Evolutionary conservation across 2,329 filamentous ascomycete species (phyloP).

Genomic region (Penicillium frequentans): DNA sequence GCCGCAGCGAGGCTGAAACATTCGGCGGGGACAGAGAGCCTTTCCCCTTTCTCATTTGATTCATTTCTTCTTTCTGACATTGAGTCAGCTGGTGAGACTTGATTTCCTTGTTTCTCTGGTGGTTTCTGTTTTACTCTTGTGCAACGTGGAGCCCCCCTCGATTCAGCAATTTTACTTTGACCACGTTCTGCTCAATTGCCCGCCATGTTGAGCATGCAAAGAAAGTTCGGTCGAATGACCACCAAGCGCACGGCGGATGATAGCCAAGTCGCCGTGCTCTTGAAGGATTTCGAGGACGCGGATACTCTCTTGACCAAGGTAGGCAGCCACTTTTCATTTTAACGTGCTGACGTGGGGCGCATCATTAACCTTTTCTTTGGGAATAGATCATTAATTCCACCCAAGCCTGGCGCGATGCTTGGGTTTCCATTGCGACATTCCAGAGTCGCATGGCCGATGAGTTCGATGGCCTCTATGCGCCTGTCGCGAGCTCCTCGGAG

Average conservation of each 20-base stretch:
- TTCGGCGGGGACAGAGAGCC: not conserved
- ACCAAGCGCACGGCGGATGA: conserved; percentile 72
- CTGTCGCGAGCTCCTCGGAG: conserved; percentile 66
- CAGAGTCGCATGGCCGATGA: conserved; percentile 67
- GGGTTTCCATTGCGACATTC: conserved; percentile 69
- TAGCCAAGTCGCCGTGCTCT: conserved; percentile 69
- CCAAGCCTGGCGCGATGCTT: conserved; percentile 75
- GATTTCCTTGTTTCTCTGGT: not conserved
- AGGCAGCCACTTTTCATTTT: conserved; percentile 23
- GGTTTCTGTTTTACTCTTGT: not conserved
- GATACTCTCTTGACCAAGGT: conserved; percentile 74
- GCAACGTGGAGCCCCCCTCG: too few relatives aligned
- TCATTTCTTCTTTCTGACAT: not conserved
- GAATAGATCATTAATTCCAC: conserved; percentile 71
- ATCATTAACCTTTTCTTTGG: conserved; percentile 3
- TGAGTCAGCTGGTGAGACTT: not conserved
- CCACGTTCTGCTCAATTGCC: not conserved
- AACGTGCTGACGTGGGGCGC: conserved; percentile 10
- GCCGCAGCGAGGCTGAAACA: conserved; percentile 25
- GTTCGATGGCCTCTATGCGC: conserved; percentile 73
- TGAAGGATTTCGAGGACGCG: conserved; percentile 79
- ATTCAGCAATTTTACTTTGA: not conserved
- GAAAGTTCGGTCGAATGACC: conserved; percentile 69
- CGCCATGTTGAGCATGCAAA: conserved; percentile 58
- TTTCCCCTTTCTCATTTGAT: not conserved